These are phyloP conservation scores for Pichia terricola DNA, from an alignment of 1,139 yeast species.

Conservation along the genomic window DNA sequence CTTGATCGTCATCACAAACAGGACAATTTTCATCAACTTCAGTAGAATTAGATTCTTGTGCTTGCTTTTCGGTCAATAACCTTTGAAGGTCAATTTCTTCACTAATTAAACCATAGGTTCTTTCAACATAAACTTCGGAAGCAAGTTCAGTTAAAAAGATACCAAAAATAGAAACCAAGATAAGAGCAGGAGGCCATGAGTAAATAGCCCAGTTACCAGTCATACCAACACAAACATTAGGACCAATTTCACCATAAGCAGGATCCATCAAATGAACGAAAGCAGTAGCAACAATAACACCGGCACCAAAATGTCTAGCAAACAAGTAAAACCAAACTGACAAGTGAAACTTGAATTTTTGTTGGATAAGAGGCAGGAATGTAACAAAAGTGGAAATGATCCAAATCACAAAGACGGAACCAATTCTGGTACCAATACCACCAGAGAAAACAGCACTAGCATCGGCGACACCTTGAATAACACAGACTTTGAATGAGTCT, in stretches of 20 bases:
- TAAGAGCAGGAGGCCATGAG: constrained; percentile 30
- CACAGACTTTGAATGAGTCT: constrained; percentile 13
- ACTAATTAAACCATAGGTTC: constrained; percentile 18
- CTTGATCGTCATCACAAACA: constrained; percentile 4
- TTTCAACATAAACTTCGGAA: constrained; percentile 23
- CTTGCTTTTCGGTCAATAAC: constrained; percentile 6
- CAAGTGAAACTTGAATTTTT: constrained; percentile 42
- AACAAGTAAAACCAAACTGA: constrained; percentile 57
- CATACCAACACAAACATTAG: constrained; percentile 39
- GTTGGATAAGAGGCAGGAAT: constrained; percentile 47
- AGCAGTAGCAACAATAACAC: constrained; percentile 86
- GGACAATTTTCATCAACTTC: constrained; percentile 9
- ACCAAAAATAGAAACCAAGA: constrained; percentile 18
- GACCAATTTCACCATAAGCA: constrained; percentile 47
- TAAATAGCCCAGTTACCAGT: constrained; percentile 30
- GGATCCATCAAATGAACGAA: constrained; percentile 79
- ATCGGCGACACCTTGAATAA: constrained; percentile 12
- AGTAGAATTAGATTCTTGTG: background rate
- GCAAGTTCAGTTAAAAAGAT: constrained; percentile 23
- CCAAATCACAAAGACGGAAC: constrained; percentile 61
- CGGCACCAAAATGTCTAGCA: constrained; percentile 83
- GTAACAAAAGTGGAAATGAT: constrained; percentile 49
- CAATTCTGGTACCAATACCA: constrained; percentile 53
- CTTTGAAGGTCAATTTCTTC: constrained; percentile 13
- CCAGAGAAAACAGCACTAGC: constrained; percentile 11